These are phyloP conservation scores for Kluyveromyces aestuarii DNA, from an alignment of 805 yeast species.

Conservation along the genomic window DNA sequence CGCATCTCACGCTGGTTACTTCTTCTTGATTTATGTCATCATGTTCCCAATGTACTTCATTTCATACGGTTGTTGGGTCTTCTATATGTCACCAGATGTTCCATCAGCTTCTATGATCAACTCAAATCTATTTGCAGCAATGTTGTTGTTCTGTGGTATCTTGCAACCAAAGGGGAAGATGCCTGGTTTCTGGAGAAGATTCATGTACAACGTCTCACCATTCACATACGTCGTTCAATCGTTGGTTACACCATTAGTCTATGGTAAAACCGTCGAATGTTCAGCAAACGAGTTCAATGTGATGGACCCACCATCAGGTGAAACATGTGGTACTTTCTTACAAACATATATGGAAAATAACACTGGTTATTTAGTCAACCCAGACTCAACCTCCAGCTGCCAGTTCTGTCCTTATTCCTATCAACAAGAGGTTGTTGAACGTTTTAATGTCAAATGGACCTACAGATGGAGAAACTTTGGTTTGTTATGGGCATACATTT, in stretches of 20 bases:
- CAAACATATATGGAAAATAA: conserved; percentile 25
- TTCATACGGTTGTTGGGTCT: conserved; percentile 45
- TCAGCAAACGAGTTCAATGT: conserved; percentile 28
- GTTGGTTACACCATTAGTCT: conserved; percentile 33
- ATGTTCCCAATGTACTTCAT: conserved; percentile 43
- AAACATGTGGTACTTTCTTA: conserved; percentile 42
- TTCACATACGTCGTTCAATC: conserved; percentile 40
- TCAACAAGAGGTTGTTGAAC: conserved; percentile 52
- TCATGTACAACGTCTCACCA: conserved; percentile 38
- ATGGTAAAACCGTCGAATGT: conserved; percentile 32
- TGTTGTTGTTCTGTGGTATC: conserved; percentile 47
- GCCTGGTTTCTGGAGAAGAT: conserved; percentile 41
- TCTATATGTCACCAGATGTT: conserved; percentile 36
- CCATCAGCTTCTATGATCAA: conserved; percentile 35
- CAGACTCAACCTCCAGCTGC: conserved; percentile 44
- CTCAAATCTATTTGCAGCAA: conserved; percentile 41
- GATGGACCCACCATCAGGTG: conserved; percentile 37
- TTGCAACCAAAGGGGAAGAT: conserved; percentile 35
- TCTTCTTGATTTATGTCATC: conserved; percentile 38
- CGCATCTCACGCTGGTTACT: conserved; percentile 45
- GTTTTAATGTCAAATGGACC: conserved; percentile 32
- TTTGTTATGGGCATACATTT: conserved; percentile 38
- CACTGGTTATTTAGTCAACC: conserved; percentile 38
- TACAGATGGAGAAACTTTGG: conserved; percentile 64
- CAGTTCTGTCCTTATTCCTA: conserved; percentile 45